Evolutionary conservation across 108 stramenopile species (phyloP), one percentile per base, ranked within the genome.

Genomic region (Hondaea fermentalgiana): DNA sequence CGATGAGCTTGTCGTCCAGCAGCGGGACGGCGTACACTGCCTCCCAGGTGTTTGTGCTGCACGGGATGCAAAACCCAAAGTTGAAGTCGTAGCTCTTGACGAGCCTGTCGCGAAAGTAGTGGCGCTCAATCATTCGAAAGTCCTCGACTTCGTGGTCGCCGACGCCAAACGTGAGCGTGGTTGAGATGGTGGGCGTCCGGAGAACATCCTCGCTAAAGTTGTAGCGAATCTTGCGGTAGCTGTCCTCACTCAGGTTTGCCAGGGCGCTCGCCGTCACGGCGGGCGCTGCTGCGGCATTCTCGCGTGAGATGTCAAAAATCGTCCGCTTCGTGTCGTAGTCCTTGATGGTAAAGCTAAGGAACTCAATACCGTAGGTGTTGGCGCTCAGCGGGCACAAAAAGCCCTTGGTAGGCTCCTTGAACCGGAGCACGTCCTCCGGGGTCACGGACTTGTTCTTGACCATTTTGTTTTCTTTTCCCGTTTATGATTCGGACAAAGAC

Each of bases 51-150:
- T 96, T 96, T 5, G 93, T 93, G 58, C 93, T 94, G 23, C 93
- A 90, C 0, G 95, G 95, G 58, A 96, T 95, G 90, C 94, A 95
- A 89, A 95, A 96, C 4, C 95, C 95, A 47, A 96, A 96, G 71
- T 60, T 76, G 53, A 95, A 96, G 90, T 95, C 92, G 59, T 88
- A 90, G 55, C 72, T 88, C 87, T 92, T 93, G 55, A 92, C 57
- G n/a, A 95, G 95, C 88, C 90, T 57, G 87, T 93, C 87, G 69
- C 92, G 87, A 87, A 95, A 96, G 91, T 96, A 96, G 88, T 96
- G 95, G 44, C 95, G 89, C 90, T 96, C 95, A 55, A 96, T 95
- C 95, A 96, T 96, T 29, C 95, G 91, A 87, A 96, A 95, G 88
- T 92, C 93, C 28, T 60, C 47, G 10, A 96, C 45, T 44, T 92